Evolutionary conservation across 768 basidiomycete genomes (phyloP).

Genomic region (Lentinus brumalis): DNA sequence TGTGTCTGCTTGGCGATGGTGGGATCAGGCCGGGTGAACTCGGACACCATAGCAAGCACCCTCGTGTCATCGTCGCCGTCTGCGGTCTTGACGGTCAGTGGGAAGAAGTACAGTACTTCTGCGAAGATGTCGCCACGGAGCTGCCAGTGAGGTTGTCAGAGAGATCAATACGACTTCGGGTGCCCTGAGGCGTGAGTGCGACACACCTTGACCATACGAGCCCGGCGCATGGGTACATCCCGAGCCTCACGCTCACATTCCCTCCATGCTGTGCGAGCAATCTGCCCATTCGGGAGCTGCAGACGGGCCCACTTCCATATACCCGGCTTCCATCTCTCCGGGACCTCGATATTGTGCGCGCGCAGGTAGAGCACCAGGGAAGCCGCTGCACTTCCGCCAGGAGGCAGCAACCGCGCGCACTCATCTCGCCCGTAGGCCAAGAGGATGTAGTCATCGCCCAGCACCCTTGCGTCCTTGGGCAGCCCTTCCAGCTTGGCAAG

Average conservation of each 20-base stretch:
- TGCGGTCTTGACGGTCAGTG: neutral
- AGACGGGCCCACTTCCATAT: neutral
- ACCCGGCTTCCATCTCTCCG: too few species aligned
- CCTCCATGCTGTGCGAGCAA: neutral
- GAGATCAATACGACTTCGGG: too few species aligned
- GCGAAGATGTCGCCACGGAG: neutral
- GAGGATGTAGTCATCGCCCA: neutral
- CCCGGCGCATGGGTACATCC: neutral
- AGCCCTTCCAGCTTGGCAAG: too few species aligned
- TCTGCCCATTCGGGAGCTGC: neutral
- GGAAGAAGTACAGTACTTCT: neutral
- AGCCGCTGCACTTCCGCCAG: too few species aligned
- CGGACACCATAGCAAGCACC: neutral
- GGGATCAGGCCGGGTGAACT: neutral
- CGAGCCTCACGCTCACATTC: neutral
- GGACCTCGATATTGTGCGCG: too few species aligned
- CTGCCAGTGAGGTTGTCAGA: neutral
- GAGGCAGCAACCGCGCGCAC: neutral
- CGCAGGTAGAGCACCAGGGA: too few species aligned
- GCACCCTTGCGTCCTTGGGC: neutral
- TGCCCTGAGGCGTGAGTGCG: too few species aligned
- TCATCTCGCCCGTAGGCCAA: too few species aligned
- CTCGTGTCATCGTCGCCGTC: neutral
- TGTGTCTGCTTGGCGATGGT: neutral
- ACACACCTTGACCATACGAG: neutral